Evolutionary conservation across 2,329 filamentous ascomycete species (phyloP).

Genomic region (Claviceps citrina): DNA sequence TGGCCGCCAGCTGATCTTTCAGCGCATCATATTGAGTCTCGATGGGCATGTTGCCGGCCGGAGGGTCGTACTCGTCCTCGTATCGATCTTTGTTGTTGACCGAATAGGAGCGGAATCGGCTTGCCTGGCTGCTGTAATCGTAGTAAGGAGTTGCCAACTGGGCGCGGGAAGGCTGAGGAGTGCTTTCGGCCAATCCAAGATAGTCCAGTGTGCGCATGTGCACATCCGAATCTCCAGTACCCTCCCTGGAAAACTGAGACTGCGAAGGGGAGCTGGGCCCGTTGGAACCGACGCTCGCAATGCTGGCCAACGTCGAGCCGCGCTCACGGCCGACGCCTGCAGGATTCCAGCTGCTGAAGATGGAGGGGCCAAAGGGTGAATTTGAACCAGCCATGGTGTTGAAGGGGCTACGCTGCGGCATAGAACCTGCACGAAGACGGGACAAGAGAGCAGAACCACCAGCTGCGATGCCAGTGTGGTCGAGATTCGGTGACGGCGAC

Average conservation of each 20-base stretch:
- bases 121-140: constrained; percentile 61
- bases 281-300: constrained; percentile 80
- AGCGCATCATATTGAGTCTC: constrained; percentile 46
- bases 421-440: constrained; percentile 76
- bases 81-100: constrained; percentile 98
- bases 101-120: constrained; percentile 89
- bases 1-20: constrained; percentile 47
- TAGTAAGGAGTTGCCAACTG: constrained; percentile 62
- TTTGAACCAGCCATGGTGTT: constrained; percentile 36
- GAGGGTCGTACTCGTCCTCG: constrained; percentile 57
- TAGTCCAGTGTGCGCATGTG: constrained; percentile 86
- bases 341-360: constrained; percentile 79
- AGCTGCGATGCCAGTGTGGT: constrained; percentile 29
- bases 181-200: constrained; percentile 84
- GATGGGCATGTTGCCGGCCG: constrained; percentile 26
- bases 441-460: constrained; percentile 63
- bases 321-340: constrained; percentile 54
- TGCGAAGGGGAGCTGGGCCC: constrained; percentile 75
- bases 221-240: constrained; percentile 72
- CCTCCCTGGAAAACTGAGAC: constrained; percentile 74
- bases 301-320: constrained; percentile 67
- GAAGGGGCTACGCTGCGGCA: constrained; percentile 74
- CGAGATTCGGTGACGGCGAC: constrained; percentile 42
- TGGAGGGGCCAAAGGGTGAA: constrained; percentile 71
- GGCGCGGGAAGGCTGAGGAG: constrained; percentile 64